These are phyloP conservation scores for Beauveria scarabaeidicola DNA, from an alignment of 2,329 filamentous ascomycete genomes.

Conservation along the genomic window DNA sequence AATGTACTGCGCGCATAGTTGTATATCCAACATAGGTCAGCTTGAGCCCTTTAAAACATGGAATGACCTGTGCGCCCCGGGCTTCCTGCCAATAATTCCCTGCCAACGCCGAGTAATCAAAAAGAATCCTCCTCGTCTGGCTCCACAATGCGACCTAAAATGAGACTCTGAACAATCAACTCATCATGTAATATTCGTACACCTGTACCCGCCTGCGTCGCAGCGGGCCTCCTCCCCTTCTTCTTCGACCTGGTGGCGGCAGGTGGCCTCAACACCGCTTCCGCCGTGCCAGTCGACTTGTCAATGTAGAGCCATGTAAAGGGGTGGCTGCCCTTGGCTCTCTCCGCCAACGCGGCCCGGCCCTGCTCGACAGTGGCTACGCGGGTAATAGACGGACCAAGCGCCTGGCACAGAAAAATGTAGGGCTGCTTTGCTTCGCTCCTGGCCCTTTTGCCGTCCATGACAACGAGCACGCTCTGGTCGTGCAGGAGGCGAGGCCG, in stretches of 20 bases:
- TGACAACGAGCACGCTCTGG: constrained; percentile 64
- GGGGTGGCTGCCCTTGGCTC: constrained; percentile 34
- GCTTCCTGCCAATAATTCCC: neutral
- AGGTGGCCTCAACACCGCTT: constrained; percentile 34
- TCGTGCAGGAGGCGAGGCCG: constrained; percentile 57
- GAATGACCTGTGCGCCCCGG: neutral
- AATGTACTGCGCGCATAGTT: neutral
- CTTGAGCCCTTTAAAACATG: neutral
- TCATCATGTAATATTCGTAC: constrained; percentile 72
- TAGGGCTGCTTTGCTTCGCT: constrained; percentile 62
- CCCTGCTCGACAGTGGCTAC: constrained; percentile 61
- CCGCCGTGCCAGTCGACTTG: constrained; percentile 48
- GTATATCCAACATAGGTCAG: neutral
- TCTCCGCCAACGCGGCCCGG: constrained; percentile 44
- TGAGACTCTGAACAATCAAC: constrained; percentile 85
- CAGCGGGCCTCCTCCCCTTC: constrained; percentile 25
- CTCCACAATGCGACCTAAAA: constrained; percentile 70
- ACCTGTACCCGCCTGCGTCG: constrained; percentile 23
- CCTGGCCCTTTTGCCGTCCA: constrained; percentile 45
- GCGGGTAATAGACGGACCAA: constrained; percentile 64
- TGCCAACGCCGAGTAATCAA: constrained; percentile 4
- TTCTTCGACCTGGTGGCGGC: constrained; percentile 27
- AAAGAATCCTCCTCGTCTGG: constrained; percentile 34
- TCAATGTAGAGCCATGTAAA: constrained; percentile 80
- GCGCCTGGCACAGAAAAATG: constrained; percentile 68